Evolutionary conservation across 2,329 filamentous ascomycete genomes (phyloP), one percentile per base, ranked within the genome.

Genomic region (Cercospora canescens): DNA sequence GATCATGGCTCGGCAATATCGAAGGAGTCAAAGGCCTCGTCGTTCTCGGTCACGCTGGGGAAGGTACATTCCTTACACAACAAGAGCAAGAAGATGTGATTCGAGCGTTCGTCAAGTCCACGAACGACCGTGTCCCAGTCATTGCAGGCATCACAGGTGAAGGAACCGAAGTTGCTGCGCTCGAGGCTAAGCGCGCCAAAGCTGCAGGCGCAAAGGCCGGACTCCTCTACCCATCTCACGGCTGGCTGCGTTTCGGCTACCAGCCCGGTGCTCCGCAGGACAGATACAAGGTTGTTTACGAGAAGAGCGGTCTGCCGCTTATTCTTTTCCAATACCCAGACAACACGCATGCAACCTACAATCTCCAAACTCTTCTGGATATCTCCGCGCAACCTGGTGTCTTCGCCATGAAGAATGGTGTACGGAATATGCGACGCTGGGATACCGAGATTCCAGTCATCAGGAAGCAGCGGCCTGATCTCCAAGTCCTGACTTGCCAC

Each of bases 31-130:
- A 84, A 67, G 83, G 83, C 32, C 79, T 85, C 3, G 83, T 85
- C 0, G 83, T 86, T 9, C 79, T 85, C 14, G 84, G 84, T n/a
- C 84, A 85, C 65, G 84, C 84, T 30, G 83, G 83, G 35, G 84
- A 86, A 69, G 78, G 41, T 21, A 45, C 41, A 1, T 45, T 45
- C 18, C 41, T 45, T 11, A 45, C 41, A 1, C 41, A 45, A 24
- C 41, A 45, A 45, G 41, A 45, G 24, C 41, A 45, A 24, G 41
- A 45, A 45, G 41, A 45, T 24, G 41, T 45, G 6, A 45, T 45
- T 21, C 41, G 41, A 45, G 41, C 41, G 8, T 45, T 45, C 2
- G 41, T 45, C 9, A 45, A 45, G 24, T 45, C 41, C 4, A 45
- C 41, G n/a, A 45, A 45, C 41, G 41, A 45, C 41, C 41, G 18